Evolutionary conservation across 352 stramenopile species (phyloP).

Genomic region (Phytophthora sansomeana): DNA sequence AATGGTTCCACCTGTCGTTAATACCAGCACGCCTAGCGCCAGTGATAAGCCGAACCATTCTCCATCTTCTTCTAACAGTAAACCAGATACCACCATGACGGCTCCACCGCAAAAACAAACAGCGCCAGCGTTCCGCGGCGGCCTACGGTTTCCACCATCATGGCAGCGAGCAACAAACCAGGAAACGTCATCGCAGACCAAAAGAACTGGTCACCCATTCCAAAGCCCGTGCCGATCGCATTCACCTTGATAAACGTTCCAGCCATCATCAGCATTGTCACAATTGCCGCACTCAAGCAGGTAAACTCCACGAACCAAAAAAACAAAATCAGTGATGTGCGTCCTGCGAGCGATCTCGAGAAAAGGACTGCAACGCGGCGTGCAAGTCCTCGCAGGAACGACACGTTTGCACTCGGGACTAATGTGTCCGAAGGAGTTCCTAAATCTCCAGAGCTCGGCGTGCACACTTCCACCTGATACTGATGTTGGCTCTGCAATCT

Average conservation of each 20-base stretch:
- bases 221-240: constrained; percentile 9
- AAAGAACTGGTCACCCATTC: constrained; percentile 42
- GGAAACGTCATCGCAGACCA: constrained; percentile 47
- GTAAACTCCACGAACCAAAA: constrained; percentile 43
- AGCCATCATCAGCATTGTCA: constrained; percentile 39
- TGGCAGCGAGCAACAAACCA: constrained; percentile 49
- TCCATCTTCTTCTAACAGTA: constrained; percentile 29
- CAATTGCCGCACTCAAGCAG: constrained; percentile 31
- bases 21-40: constrained; percentile 25
- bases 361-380: constrained; percentile 57
- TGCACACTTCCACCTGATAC: constrained; percentile 24
- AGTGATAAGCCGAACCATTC: constrained; percentile 35
- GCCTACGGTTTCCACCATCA: constrained; percentile 46
- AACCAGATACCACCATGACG: constrained; percentile 38
- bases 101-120: constrained; percentile 40
- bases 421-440: constrained; percentile 39
- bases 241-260: constrained; percentile 37
- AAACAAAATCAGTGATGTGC: constrained; percentile 58
- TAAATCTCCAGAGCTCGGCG: constrained; percentile 26
- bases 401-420: constrained; percentile 37
- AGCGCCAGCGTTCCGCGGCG: constrained; percentile 43
- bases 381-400: constrained; percentile 44
- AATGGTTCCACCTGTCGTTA: constrained; percentile 39
- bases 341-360: constrained; percentile 41
- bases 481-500: constrained; percentile 28